A percentile compares a stretch with the other conserved stretches of the same genome.
Conservation (phyloP, 371 early-diverging fungal species). For the Chytridiales sp. region DNA sequence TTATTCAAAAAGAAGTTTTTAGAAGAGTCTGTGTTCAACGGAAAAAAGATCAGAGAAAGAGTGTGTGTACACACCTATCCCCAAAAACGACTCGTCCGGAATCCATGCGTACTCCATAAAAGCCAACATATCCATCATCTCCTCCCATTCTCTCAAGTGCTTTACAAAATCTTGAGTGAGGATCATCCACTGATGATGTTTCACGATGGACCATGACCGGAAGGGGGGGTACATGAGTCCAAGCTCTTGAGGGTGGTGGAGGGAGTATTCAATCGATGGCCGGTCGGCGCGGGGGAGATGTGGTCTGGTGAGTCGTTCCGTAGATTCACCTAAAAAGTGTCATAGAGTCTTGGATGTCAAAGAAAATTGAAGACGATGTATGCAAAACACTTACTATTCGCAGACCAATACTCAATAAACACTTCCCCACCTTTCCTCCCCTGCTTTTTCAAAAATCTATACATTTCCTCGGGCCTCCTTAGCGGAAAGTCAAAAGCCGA, state of each 20-base stretch:
- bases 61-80: slow-evolving; percentile 28
- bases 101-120: slow-evolving; percentile 40
- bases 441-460: slow-evolving; percentile 19
- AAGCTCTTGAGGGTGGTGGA: slow-evolving; percentile 34
- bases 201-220: slow-evolving; percentile 33
- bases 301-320: slow-evolving; percentile 25
- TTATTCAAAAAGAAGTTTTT: no score
- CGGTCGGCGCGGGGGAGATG: slow-evolving; percentile 29
- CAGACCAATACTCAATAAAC: slow-evolving; percentile 40
- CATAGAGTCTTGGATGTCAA: background rate
- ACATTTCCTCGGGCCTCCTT: slow-evolving; percentile 34
- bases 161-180: slow-evolving; percentile 29
- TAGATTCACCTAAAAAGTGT: slow-evolving; percentile 18
- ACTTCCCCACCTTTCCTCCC: slow-evolving; percentile 15
- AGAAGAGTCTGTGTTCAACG: no score
- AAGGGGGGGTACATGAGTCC: slow-evolving; percentile 38
- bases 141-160: slow-evolving; percentile 21
- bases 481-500: slow-evolving; percentile 43
- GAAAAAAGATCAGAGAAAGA: no score
- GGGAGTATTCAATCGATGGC: slow-evolving; percentile 12
- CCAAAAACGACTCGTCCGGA: slow-evolving; percentile 45
- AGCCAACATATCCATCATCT: slow-evolving; percentile 33
- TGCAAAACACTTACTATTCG: slow-evolving; percentile 3
- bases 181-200: slow-evolving; percentile 49
- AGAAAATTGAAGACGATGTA: background rate